Percentiles rank a stretch among this genome's conserved stretches.
Conservation (phyloP, 2,329 filamentous ascomycete genomes). For the Thelonectria olida region DNA sequence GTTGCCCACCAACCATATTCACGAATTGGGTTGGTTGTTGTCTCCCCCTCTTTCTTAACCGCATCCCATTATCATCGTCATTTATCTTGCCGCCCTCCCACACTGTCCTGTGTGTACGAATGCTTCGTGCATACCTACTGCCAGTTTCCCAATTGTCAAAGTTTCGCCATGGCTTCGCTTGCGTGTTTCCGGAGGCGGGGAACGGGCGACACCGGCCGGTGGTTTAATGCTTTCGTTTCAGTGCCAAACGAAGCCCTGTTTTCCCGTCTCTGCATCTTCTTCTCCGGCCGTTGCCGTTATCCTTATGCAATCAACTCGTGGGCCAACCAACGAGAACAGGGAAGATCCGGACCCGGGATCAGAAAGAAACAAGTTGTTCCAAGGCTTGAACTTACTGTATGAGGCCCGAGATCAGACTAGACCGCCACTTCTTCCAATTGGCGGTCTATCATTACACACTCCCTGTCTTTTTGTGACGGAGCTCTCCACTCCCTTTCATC, state of each 20-base stretch:
- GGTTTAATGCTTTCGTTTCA: not conserved
- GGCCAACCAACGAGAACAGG: conserved; percentile 13
- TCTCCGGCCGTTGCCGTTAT: conserved; percentile 21
- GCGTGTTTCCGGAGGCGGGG: not conserved
- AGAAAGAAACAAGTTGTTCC: conserved; percentile 4
- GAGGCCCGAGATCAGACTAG: conserved; percentile 24
- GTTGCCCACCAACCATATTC: not conserved
- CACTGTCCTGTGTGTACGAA: not conserved
- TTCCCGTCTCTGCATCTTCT: conserved; percentile 25
- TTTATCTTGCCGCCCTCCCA: conserved; percentile 23
- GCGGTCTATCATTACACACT: conserved; percentile 43
- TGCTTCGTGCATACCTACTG: too few species aligned
- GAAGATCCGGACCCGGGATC: conserved; percentile 9
- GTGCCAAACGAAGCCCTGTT: conserved; percentile 6
- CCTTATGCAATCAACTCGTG: conserved; percentile 29
- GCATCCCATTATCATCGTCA: conserved; percentile 30
- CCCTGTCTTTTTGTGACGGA: conserved; percentile 10
- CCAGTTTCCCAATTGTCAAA: not conserved
- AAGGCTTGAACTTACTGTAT: conserved; percentile 4
- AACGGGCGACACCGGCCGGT: conserved; percentile 2
- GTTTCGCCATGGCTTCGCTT: conserved; percentile 1
- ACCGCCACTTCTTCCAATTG: conserved; percentile 47
- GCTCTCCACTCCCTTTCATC: conserved; percentile 9
- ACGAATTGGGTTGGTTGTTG: not conserved
- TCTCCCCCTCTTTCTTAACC: conserved; percentile 14